A percentile compares a stretch with the other conserved stretches of the same genome.
These are phyloP conservation scores for Esteya vermicola DNA, from an alignment of 2,329 filamentous ascomycete species.

Conservation along the genomic window DNA sequence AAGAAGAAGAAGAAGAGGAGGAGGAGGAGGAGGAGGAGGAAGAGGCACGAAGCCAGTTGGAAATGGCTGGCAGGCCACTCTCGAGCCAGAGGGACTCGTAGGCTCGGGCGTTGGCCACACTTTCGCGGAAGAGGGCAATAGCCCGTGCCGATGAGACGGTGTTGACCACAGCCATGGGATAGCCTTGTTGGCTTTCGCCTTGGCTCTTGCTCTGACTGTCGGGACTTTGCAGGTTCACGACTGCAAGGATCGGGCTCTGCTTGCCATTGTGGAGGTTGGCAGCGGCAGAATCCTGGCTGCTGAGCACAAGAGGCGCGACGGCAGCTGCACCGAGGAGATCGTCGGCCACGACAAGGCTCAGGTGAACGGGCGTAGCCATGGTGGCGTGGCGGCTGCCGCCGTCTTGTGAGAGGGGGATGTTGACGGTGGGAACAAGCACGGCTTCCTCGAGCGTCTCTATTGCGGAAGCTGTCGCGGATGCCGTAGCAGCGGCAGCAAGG, in stretches of 20 bases:
- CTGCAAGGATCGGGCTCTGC: no score
- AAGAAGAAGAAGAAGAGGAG: no score
- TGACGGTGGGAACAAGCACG: constrained; percentile 61
- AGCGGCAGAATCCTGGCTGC: constrained; percentile 30
- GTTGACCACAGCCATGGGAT: constrained; percentile 47
- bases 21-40: no score
- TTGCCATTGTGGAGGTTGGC: constrained; percentile 29
- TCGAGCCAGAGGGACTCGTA: constrained; percentile 64
- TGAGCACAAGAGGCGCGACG: constrained; percentile 26
- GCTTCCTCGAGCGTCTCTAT: constrained; percentile 41
- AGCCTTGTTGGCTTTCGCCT: constrained; percentile 25
- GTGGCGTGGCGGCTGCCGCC: constrained; percentile 47
- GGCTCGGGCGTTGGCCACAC: constrained; percentile 51
- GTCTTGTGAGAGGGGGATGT: constrained; percentile 50
- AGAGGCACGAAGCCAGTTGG: constrained; percentile 49
- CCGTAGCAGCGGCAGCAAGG: no score
- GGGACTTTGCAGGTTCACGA: no score
- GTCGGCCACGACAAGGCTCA: constrained; percentile 58
- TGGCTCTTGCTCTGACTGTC: no score
- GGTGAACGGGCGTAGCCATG: constrained; percentile 73
- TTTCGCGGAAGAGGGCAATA: constrained; percentile 52
- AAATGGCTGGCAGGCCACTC: constrained; percentile 52
- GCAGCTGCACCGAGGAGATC: constrained; percentile 55
- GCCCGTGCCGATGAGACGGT: constrained; percentile 46
- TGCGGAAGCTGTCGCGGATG: constrained; percentile 24